phyloP scores from a whole-genome alignment of 306 rosid species.

The Gastrolobium villosum region DNA sequence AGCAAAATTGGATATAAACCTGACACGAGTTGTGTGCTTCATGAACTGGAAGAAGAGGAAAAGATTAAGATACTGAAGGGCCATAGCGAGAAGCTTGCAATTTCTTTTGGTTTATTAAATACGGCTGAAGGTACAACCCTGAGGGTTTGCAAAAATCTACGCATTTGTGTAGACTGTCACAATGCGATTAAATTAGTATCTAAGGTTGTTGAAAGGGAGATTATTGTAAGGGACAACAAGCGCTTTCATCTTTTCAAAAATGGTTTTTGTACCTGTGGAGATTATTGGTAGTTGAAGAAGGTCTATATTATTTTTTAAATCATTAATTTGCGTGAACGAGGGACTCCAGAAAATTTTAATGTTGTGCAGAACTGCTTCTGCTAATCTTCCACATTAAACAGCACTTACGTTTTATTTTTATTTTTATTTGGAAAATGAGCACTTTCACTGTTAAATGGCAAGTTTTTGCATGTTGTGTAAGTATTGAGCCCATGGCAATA shows the following conservation, averaged over 20 bases:
- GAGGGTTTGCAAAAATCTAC: slow-evolving; percentile 76
- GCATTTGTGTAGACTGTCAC: slow-evolving; percentile 88
- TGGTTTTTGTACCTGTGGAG: slow-evolving; percentile 82
- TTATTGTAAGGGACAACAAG: slow-evolving; percentile 82
- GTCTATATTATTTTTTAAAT: not conserved
- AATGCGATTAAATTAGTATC: slow-evolving; percentile 79
- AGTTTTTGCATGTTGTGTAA: too few relatives aligned
- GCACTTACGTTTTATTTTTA: too few relatives aligned
- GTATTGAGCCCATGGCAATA: too few relatives aligned
- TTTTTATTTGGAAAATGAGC: too few relatives aligned
- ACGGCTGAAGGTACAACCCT: slow-evolving; percentile 66
- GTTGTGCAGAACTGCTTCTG: slow-evolving; percentile 17
- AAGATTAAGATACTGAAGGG: slow-evolving; percentile 66
- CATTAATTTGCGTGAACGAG: slow-evolving; percentile 28
- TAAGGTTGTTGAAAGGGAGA: slow-evolving; percentile 69
- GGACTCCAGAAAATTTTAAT: slow-evolving; percentile 12
- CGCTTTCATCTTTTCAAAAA: slow-evolving; percentile 84
- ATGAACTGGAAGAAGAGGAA: slow-evolving; percentile 75
- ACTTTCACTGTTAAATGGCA: too few relatives aligned
- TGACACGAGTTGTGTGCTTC: slow-evolving; percentile 77
- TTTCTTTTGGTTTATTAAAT: slow-evolving; percentile 74
- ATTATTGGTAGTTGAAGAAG: slow-evolving; percentile 71
- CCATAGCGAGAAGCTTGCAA: slow-evolving; percentile 91
- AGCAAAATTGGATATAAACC: slow-evolving; percentile 78
- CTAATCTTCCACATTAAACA: not conserved